These are phyloP conservation scores for Fusarium sp. DNA, from an alignment of 2,329 filamentous ascomycete genomes.

Conservation along the genomic window DNA sequence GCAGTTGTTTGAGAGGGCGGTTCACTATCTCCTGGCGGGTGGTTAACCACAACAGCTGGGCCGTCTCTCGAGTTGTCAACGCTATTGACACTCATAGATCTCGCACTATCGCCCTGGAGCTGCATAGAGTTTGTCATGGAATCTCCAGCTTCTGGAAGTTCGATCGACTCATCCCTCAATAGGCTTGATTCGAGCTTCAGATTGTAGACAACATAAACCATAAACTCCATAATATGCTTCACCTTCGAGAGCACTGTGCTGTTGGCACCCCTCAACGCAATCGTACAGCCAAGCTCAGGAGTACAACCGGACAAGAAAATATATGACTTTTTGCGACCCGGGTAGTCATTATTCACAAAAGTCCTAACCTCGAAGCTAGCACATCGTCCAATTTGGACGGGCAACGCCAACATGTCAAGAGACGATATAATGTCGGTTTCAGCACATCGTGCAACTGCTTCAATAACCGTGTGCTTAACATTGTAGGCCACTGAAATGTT, in stretches of 20 bases:
- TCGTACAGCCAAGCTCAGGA: slow-evolving; percentile 92
- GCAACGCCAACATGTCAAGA: slow-evolving; percentile 85
- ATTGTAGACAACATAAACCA: slow-evolving; percentile 99
- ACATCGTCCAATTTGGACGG: slow-evolving; percentile 80
- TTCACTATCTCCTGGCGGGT: slow-evolving; percentile 52
- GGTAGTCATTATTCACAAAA: slow-evolving; percentile 81
- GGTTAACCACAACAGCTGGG: slow-evolving; percentile 48
- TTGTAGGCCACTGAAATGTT: slow-evolving; percentile 96
- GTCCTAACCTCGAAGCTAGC: slow-evolving; percentile 95
- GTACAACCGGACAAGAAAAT: slow-evolving; percentile 93
- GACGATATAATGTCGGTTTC: slow-evolving; percentile 94
- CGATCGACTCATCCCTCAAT: slow-evolving; percentile 90
- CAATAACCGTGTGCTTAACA: slow-evolving; percentile 94
- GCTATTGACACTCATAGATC: slow-evolving; percentile 48
- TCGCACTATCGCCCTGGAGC: slow-evolving; percentile 54
- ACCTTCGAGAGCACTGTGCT: slow-evolving; percentile 77
- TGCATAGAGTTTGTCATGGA: slow-evolving; percentile 54
- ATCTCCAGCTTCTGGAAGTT: slow-evolving; percentile 73
- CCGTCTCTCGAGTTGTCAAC: slow-evolving; percentile 44
- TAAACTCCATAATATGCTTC: slow-evolving; percentile 96
- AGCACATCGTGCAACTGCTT: slow-evolving; percentile 91
- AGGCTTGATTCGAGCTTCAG: slow-evolving; percentile 94
- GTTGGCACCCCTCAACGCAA: slow-evolving; percentile 85
- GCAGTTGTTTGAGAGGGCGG: slow-evolving; percentile 48
- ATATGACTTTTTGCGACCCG: slow-evolving; percentile 88